A percentile compares a stretch with the other conserved stretches of the same genome.
Evolutionary conservation across 129 eudicot species (phyloP).

Genomic region (Calendula officinalis): DNA sequence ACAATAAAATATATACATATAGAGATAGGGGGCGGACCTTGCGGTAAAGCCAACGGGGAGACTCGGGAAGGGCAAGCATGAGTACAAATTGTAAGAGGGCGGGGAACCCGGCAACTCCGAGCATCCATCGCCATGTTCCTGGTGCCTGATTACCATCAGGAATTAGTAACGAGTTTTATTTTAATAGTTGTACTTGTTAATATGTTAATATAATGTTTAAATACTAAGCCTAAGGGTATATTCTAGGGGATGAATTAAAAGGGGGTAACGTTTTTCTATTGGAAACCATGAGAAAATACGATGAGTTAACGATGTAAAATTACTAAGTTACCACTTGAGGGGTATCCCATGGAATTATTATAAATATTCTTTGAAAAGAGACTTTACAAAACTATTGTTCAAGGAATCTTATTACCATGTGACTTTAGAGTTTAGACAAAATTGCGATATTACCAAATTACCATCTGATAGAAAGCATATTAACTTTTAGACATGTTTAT

Average conservation of each 20-base stretch:
- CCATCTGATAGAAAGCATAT: not conserved
- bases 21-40: constrained; percentile 30
- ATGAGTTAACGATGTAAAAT: too few species aligned
- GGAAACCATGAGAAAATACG: too few species aligned
- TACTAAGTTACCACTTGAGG: not conserved
- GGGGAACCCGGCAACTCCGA: constrained; percentile 64
- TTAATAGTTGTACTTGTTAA: not conserved
- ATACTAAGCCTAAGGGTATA: too few species aligned
- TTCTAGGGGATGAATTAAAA: too few species aligned
- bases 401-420: not conserved
- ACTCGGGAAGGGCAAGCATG: constrained; percentile 58
- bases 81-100: constrained; percentile 54
- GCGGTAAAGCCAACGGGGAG: constrained; percentile 70
- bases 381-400: not conserved
- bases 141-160: constrained; percentile 36
- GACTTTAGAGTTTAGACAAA: too few species aligned
- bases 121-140: constrained; percentile 76
- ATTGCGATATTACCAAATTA: not conserved
- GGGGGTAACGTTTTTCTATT: too few species aligned
- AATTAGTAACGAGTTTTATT: not conserved
- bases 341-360: not conserved
- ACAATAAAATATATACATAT: not conserved
- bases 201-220: not conserved
- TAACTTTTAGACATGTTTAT: not conserved
- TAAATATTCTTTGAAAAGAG: too few species aligned